These are phyloP conservation scores for Suhomyces maxii DNA, from an alignment of 1,139 yeast genomes.

Conservation along the genomic window DNA sequence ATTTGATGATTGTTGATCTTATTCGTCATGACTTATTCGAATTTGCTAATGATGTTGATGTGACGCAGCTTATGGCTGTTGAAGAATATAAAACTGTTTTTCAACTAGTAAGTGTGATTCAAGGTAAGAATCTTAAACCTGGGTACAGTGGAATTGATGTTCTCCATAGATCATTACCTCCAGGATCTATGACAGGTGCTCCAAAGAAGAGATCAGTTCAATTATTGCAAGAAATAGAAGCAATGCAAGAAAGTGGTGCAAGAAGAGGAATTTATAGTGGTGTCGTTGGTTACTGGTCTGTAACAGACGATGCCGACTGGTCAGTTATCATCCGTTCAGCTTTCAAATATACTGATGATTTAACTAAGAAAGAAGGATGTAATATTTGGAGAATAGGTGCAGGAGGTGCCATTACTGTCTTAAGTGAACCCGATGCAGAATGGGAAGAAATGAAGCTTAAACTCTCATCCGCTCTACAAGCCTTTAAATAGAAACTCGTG, in stretches of 20 bases:
- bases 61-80: conserved; percentile 80
- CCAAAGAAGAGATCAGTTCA: conserved; percentile 94
- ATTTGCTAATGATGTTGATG: conserved; percentile 65
- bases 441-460: conserved; percentile 92
- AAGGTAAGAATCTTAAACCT: conserved; percentile 51
- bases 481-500: conserved; percentile 34
- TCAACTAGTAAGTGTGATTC: conserved; percentile 88
- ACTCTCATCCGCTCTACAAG: conserved; percentile 73
- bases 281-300: conserved; percentile 92
- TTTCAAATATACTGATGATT: conserved; percentile 60
- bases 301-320: conserved; percentile 91
- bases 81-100: conserved; percentile 91
- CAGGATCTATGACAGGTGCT: conserved; percentile 99
- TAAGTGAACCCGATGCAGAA: conserved; percentile 78
- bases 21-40: conserved; percentile 88
- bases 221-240: conserved; percentile 58
- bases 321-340: conserved; percentile 89
- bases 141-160: conserved; percentile 74
- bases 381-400: conserved; percentile 87
- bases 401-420: conserved; percentile 95
- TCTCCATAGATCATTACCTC: conserved; percentile 79
- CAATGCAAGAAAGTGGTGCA: conserved; percentile 39
- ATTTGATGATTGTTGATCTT: conserved; percentile 93
- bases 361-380: conserved; percentile 28
- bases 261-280: conserved; percentile 92